phyloP scores from a whole-genome alignment of 2,329 filamentous ascomycete genomes.

The Botrytis galanthina region DNA sequence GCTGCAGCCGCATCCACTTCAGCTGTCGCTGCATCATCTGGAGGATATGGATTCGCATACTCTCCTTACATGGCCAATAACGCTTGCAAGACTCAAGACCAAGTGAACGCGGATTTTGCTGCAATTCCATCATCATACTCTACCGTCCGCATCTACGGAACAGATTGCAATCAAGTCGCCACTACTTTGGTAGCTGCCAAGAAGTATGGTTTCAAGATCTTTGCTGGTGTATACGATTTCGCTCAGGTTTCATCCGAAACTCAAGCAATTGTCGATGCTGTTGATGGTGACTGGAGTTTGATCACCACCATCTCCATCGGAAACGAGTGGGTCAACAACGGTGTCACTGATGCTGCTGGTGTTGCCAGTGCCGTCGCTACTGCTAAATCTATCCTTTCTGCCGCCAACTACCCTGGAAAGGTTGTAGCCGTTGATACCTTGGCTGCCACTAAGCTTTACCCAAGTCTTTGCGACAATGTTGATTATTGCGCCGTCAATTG shows the following conservation, averaged over 20 bases:
- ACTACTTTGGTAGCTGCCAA: conserved; percentile 65
- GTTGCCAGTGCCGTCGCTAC: conserved; percentile 58
- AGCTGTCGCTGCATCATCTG: conserved; percentile 15
- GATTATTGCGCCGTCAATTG: conserved; percentile 81
- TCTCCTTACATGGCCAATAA: conserved; percentile 55
- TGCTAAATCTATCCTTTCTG: conserved; percentile 57
- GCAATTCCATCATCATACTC: conserved; percentile 53
- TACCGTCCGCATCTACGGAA: conserved; percentile 73
- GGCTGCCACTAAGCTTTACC: conserved; percentile 62
- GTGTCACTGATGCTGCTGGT: conserved; percentile 49
- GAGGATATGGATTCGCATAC: conserved; percentile 53
- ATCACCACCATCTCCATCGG: conserved; percentile 74
- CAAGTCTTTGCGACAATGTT: conserved; percentile 61
- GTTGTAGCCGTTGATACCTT: conserved; percentile 83
- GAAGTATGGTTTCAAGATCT: conserved; percentile 64
- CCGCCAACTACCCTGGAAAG: conserved; percentile 65
- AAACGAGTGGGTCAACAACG: conserved; percentile 75
- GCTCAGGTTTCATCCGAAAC: conserved; percentile 44
- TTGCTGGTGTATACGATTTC: conserved; percentile 72
- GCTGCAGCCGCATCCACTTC: conserved; percentile 22
- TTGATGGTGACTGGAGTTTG: conserved; percentile 61
- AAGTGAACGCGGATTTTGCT: conserved; percentile 65
- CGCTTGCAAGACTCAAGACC: conserved; percentile 62
- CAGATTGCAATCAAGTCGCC: conserved; percentile 71
- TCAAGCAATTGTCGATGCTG: conserved; percentile 58